These are phyloP conservation scores for Coleophoma eucalyptorum DNA, from an alignment of 2,329 filamentous ascomycete genomes.

Conservation along the genomic window DNA sequence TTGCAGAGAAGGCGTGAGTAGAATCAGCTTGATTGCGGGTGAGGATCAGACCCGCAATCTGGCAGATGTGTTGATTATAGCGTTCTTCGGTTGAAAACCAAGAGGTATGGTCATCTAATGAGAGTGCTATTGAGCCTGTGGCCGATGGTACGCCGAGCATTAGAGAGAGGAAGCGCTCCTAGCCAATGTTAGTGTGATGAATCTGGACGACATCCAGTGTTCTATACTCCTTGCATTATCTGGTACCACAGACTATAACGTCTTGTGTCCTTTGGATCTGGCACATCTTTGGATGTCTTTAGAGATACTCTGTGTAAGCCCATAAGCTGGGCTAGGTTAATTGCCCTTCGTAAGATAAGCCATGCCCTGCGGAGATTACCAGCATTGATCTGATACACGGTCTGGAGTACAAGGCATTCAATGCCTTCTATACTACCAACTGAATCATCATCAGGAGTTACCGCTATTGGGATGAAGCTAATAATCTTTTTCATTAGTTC, in stretches of 20 bases:
- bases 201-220: too few species aligned
- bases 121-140: too few species aligned
- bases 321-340: slow-evolving; percentile 43
- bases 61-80: too few species aligned
- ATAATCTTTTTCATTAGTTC: background rate
- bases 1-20: background rate
- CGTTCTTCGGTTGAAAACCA: too few species aligned
- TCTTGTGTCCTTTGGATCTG: too few species aligned
- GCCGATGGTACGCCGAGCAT: background rate
- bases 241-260: too few species aligned
- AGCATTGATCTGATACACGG: slow-evolving; percentile 35
- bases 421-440: slow-evolving; percentile 41
- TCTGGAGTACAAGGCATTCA: slow-evolving; percentile 42
- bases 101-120: too few species aligned
- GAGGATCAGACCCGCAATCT: background rate
- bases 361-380: slow-evolving; percentile 44
- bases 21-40: background rate
- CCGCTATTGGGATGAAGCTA: slow-evolving; percentile 9
- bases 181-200: too few species aligned
- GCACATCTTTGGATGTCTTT: too few species aligned
- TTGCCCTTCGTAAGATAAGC: slow-evolving; percentile 37
- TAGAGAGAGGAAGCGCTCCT: too few species aligned
- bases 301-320: slow-evolving; percentile 37
- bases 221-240: too few species aligned
- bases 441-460: slow-evolving; percentile 40